Evolutionary conservation across 192 early-diverging fungal species (phyloP).

Genomic region (Coemansia sp.): DNA sequence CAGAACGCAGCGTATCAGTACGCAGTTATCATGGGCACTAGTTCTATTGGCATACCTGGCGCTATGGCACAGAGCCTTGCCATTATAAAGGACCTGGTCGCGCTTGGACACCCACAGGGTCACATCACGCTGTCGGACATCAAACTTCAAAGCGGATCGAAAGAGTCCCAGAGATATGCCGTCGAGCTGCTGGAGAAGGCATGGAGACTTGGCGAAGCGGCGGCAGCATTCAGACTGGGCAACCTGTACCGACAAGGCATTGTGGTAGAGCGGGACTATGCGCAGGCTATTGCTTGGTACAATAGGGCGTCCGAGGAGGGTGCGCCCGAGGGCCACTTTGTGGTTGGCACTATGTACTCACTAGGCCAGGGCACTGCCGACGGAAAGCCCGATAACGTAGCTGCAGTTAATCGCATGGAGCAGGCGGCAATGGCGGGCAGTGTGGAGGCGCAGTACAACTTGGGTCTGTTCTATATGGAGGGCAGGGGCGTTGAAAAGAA

Average conservation of each 20-base stretch:
- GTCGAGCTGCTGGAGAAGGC: constrained; percentile 22
- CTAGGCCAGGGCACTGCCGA: constrained; percentile 8
- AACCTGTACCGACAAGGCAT: constrained; percentile 16
- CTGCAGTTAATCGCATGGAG: constrained; percentile 29
- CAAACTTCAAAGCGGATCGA: constrained; percentile 1
- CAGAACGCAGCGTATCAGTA: constrained; percentile 22
- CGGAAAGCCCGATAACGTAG: constrained; percentile 14
- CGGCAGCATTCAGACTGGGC: constrained; percentile 24
- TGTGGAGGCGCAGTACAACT: constrained; percentile 38
- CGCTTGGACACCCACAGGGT: constrained; percentile 14
- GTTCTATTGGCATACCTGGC: not conserved
- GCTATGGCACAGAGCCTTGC: not conserved
- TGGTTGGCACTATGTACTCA: constrained; percentile 26
- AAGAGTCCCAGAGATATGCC: not conserved
- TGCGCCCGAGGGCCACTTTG: constrained; percentile 17
- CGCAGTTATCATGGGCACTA: constrained; percentile 17
- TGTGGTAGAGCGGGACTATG: not conserved
- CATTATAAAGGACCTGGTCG: constrained; percentile 15
- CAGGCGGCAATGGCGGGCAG: constrained; percentile 18
- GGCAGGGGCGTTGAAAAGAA: constrained; percentile 24
- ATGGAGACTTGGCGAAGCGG: not conserved
- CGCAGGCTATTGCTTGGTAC: constrained; percentile 22
- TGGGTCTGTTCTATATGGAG: constrained; percentile 25
- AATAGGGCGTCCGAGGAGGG: constrained; percentile 9
- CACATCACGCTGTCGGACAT: constrained; percentile 18